These are phyloP conservation scores for Fusarium sacchari DNA, from an alignment of 2,329 filamentous ascomycete species.

Conservation along the genomic window DNA sequence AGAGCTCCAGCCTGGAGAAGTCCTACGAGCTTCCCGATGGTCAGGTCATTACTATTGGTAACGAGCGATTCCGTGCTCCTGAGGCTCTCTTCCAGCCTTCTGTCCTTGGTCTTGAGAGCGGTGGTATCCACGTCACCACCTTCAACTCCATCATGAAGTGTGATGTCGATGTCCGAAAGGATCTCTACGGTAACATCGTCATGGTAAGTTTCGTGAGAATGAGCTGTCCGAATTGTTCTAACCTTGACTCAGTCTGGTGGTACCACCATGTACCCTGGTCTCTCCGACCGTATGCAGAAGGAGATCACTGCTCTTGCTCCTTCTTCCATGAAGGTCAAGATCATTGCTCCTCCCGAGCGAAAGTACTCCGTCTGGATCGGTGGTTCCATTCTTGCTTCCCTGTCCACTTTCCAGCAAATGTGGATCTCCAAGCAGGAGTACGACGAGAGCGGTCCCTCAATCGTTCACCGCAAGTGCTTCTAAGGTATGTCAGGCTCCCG, in stretches of 20 bases:
- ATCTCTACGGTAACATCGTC: conserved; percentile 99
- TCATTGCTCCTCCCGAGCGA: conserved; percentile 99
- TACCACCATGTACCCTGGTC: conserved; percentile 99
- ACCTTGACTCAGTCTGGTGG: conserved; percentile 83
- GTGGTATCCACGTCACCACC: conserved; percentile 99
- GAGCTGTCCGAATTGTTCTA: conserved; percentile 39
- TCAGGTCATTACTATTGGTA: conserved; percentile 99
- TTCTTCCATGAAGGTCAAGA: conserved; percentile 99
- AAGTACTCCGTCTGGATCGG: conserved; percentile 99
- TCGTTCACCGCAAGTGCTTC: conserved; percentile 99
- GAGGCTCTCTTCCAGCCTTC: conserved; percentile 99
- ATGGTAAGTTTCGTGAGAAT: conserved; percentile 77
- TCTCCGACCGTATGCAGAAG: conserved; percentile 99
- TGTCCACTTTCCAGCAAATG: conserved; percentile 99
- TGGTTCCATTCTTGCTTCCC: conserved; percentile 99
- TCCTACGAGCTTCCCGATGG: conserved; percentile 99
- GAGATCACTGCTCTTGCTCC: conserved; percentile 99
- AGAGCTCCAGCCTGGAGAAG: conserved; percentile 99
- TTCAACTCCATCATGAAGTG: conserved; percentile 99
- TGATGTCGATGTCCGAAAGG: conserved; percentile 99
- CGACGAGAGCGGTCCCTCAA: conserved; percentile 99
- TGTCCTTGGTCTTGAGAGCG: conserved; percentile 96
- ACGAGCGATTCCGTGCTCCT: conserved; percentile 99
- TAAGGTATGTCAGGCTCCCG: conserved; percentile 70
- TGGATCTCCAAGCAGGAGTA: conserved; percentile 99